Base-by-base conservation (phyloP, 345 rosid species). In the Populus ilicifolia region DNA sequence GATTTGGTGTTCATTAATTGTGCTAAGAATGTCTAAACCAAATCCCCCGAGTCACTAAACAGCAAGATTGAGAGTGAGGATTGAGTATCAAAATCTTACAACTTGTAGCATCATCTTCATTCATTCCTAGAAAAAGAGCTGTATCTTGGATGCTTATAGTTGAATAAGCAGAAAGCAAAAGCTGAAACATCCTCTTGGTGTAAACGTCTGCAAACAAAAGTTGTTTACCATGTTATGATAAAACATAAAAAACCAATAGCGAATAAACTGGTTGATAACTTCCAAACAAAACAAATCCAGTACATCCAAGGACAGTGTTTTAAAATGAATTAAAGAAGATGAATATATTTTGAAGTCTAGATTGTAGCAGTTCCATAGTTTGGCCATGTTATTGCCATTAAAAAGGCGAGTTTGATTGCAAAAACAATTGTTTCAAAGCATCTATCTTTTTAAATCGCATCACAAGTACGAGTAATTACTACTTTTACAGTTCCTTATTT, bases 111-210 rank as follows among this genome's bases (percentile, higher is more conserved):
- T 91, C 91, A 35, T 90, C 93, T 84, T 93, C 98, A 2, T 75
- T 86, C 98, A 89, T 96, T 80, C 99, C 99, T 50, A 93, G 87
- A 88, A 92, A 93, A 70, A 77, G 91, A 10, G 94, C 93, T 17
- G 94, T 78, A 77, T 93, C 97, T 69, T 66, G 83, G 79, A 89
- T 79, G 78, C 94, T 88, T 69, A 96, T 88, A 30, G 94, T 92
- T 36, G 98, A 90, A 82, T 96, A 93, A 70, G 99, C 97, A 86
- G 97, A 92, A 13, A 80, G 78, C 79, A 96, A 77, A 69, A 94
- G 86, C 85, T 86, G 86, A 82, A 93, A 93, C 87, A 96, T 90
- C 88, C 83, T 91, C 84, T 89, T 84, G 21, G 89, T 91, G 89
- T 92, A 93, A 80, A 86, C 81, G 77, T 91, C 99, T 94, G 87